These are phyloP conservation scores for Phytopythium helicoides DNA, from an alignment of 352 stramenopile genomes.

Conservation along the genomic window DNA sequence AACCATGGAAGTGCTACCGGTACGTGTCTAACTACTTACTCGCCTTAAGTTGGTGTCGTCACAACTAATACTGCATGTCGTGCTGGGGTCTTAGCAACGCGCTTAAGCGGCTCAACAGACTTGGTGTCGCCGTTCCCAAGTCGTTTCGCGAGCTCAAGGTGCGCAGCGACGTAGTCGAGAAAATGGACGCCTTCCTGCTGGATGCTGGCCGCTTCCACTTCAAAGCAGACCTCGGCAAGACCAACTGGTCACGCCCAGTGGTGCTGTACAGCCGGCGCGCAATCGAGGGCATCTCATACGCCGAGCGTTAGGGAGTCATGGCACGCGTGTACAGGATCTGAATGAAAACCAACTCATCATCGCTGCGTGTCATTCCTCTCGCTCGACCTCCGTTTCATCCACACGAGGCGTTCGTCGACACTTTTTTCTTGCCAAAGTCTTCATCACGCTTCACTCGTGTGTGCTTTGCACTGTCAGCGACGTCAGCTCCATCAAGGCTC, in stretches of 20 bases:
- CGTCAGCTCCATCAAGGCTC: too few relatives aligned
- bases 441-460: too few relatives aligned
- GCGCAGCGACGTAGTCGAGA: constrained; percentile 56
- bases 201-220: constrained; percentile 54
- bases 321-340: not conserved
- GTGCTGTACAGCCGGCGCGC: constrained; percentile 64
- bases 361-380: not conserved
- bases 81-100: constrained; percentile 43
- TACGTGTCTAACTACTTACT: constrained; percentile 21
- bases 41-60: constrained; percentile 5
- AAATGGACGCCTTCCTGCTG: constrained; percentile 64
- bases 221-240: constrained; percentile 67
- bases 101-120: constrained; percentile 61
- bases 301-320: not conserved
- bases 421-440: too few relatives aligned
- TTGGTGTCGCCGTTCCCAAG: constrained; percentile 40
- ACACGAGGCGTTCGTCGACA: too few relatives aligned
- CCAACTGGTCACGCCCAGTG: constrained; percentile 77
- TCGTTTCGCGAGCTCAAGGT: constrained; percentile 65
- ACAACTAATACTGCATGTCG: constrained; percentile 1
- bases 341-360: not conserved
- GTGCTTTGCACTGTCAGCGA: too few relatives aligned
- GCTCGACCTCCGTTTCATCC: too few relatives aligned
- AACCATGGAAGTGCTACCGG: constrained; percentile 87
- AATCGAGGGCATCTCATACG: constrained; percentile 44